Conservation (phyloP, 2,329 filamentous ascomycete genomes). For the Pseudogymnoascus sp. region DNA sequence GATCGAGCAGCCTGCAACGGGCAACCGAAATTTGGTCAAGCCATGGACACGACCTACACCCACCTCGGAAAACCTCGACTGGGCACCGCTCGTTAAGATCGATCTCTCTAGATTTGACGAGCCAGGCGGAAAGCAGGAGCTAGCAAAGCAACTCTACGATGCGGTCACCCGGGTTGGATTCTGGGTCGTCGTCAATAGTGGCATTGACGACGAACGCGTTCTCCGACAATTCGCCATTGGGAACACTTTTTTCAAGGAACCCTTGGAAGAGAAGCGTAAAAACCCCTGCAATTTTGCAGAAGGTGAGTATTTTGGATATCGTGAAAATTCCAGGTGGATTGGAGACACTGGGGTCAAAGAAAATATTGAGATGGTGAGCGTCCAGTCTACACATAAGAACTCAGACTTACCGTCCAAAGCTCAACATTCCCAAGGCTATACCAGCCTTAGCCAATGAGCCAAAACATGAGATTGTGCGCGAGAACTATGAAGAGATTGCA, state of each 20-base stretch:
- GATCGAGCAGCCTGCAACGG: conserved; percentile 10
- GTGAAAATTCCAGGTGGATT: conserved; percentile 33
- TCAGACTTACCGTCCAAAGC: conserved; percentile 9
- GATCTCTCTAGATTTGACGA: conserved; percentile 41
- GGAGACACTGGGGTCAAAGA: conserved; percentile 32
- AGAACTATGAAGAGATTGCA: conserved; percentile 47
- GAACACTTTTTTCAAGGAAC: conserved; percentile 47
- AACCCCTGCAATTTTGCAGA: conserved; percentile 25
- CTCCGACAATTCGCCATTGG: conserved; percentile 52
- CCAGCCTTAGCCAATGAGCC: conserved; percentile 32
- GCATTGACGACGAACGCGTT: conserved; percentile 48
- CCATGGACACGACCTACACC: conserved; percentile 26
- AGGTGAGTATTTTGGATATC: conserved; percentile 41
- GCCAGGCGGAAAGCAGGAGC: conserved; percentile 40
- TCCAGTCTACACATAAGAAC: not conserved
- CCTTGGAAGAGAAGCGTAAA: conserved; percentile 44
- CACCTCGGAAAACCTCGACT: conserved; percentile 30
- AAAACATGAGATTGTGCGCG: conserved; percentile 38
- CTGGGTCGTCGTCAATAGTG: conserved; percentile 55
- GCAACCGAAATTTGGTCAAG: conserved; percentile 22
- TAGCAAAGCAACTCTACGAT: conserved; percentile 43
- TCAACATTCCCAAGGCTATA: conserved; percentile 49
- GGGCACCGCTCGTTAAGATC: conserved; percentile 45
- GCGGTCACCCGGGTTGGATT: conserved; percentile 43
- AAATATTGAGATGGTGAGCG: conserved; percentile 42